Evolutionary conservation across 2,329 filamentous ascomycete genomes (phyloP).

Genomic region (Neofusicoccum sp.): DNA sequence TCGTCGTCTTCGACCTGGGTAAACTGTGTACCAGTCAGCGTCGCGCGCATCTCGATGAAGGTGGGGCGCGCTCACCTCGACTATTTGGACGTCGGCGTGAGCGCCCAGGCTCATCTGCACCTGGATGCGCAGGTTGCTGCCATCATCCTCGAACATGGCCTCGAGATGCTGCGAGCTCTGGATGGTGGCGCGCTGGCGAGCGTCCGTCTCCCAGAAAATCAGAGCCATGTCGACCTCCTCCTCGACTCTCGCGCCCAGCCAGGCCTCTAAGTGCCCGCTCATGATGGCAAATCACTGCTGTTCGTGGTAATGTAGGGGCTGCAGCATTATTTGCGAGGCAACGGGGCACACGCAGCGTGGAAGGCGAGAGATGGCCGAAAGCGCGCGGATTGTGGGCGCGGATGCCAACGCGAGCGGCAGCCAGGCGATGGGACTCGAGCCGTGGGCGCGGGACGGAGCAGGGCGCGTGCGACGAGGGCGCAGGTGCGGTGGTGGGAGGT

Average conservation of each 20-base stretch:
- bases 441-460: too few species aligned
- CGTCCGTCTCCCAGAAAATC: background rate
- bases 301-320: background rate
- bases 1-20: conserved; percentile 18
- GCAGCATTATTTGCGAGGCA: background rate
- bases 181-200: background rate
- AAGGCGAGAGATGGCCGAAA: too few species aligned
- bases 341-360: too few species aligned
- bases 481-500: background rate
- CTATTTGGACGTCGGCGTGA: conserved; percentile 24
- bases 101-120: conserved; percentile 16
- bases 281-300: background rate
- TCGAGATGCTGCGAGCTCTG: background rate
- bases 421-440: too few species aligned
- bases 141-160: conserved; percentile 35
- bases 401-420: too few species aligned
- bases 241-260: background rate
- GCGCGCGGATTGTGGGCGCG: too few species aligned
- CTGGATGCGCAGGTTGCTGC: conserved; percentile 32
- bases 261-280: background rate
- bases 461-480: background rate
- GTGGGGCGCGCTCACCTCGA: conserved; percentile 22
- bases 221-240: background rate
- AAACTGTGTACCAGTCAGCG: background rate
- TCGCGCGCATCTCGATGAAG: background rate